These are phyloP conservation scores for Nicotiana knightiana DNA, from an alignment of 257 asterid species.

Conservation along the genomic window DNA sequence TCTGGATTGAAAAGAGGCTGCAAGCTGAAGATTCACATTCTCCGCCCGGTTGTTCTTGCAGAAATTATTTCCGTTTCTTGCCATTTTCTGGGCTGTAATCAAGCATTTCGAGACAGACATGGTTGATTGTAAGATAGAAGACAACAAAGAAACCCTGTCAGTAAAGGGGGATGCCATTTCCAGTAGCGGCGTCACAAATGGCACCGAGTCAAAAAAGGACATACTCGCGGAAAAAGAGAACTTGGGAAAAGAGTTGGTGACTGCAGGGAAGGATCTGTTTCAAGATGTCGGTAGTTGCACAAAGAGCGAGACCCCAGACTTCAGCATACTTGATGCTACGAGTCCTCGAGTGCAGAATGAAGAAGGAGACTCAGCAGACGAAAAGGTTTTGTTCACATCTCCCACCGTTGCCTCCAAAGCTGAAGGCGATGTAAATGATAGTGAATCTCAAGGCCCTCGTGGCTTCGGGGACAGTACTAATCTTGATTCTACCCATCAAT, in stretches of 20 bases:
- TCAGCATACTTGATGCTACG: background rate
- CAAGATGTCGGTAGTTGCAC: background rate
- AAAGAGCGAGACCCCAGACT: background rate
- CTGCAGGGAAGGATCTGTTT: background rate
- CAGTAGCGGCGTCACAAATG: background rate
- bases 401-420: background rate
- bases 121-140: conserved; percentile 23
- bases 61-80: background rate
- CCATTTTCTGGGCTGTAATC: background rate
- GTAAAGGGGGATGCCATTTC: conserved; percentile 5
- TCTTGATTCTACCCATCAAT: conserved; percentile 2
- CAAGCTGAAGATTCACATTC: background rate
- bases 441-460: conserved; percentile 1
- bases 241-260: background rate
- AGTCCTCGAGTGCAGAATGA: conserved; percentile 3
- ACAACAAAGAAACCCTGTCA: conserved; percentile 18
- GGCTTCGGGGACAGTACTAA: background rate
- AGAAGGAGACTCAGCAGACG: background rate
- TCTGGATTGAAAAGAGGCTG: background rate
- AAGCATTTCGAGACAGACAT: background rate
- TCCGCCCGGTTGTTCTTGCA: background rate
- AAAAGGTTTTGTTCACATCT: background rate
- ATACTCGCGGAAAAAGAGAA: background rate
- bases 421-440: background rate
- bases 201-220: background rate